A percentile compares a stretch with the other conserved stretches of the same genome.
phyloP scores from a whole-genome alignment of 371 early-diverging fungal genomes.

The Mortierella sp. region DNA sequence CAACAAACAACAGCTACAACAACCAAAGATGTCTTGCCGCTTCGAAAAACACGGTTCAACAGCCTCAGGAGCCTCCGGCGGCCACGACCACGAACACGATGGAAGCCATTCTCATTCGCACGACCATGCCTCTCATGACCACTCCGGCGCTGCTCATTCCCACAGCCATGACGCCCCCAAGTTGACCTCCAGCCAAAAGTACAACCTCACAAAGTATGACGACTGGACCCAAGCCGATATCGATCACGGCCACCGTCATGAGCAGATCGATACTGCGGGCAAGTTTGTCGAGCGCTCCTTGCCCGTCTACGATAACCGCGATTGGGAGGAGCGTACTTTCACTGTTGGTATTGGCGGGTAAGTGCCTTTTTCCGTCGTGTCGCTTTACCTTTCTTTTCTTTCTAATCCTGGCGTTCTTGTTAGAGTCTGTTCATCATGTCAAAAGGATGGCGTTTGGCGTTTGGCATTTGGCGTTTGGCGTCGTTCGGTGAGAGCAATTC shows the following conservation, averaged over 20 bases:
- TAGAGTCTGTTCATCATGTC: not conserved
- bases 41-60: conserved; percentile 56
- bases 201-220: conserved; percentile 52
- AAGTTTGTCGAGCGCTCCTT: conserved; percentile 82
- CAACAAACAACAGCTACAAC: not conserved
- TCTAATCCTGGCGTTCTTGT: not conserved
- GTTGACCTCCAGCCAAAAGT: conserved; percentile 45
- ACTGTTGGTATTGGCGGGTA: conserved; percentile 96
- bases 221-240: conserved; percentile 58
- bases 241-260: conserved; percentile 93
- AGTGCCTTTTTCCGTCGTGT: conserved; percentile 21
- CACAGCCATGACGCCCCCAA: conserved; percentile 43
- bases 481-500: not conserved
- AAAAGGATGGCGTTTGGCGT: not conserved
- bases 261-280: conserved; percentile 91
- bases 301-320: conserved; percentile 78
- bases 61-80: conserved; percentile 22
- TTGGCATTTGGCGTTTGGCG: not conserved
- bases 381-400: not conserved
- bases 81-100: conserved; percentile 45
- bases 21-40: conserved; percentile 44
- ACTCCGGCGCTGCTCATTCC: conserved; percentile 17
- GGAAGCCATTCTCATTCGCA: conserved; percentile 23
- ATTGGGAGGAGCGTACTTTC: conserved; percentile 93
- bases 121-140: conserved; percentile 39